Base-by-base conservation (phyloP, 345 rosid species). In the Pseudoturritis turrita region DNA sequence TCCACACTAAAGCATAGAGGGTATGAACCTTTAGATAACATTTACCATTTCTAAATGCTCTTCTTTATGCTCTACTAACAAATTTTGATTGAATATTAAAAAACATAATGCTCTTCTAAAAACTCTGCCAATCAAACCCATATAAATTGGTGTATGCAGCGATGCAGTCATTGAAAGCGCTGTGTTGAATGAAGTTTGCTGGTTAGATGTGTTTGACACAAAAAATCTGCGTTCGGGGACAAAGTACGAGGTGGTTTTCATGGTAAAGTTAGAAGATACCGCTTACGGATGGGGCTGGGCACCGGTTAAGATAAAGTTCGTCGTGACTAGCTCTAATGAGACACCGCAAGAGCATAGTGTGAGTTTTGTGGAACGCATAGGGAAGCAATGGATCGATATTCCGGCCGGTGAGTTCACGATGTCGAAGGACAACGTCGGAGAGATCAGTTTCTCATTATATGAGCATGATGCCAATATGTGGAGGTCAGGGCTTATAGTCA, bases 401-500 rank as follows among this genome's bases (percentile, higher is more conserved):
- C 73, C 66, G 8, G 81, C 57, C 9, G 88, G 83, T 1, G 86
- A 83, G 72, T 60, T 82, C 7, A 50, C 5, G 19, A 54, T 82
- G 35, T 64, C 82, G 5, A 35, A 64, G 0, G 65, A 58, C 6
- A 58, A 54, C 64, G 70, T 19, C 0, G 81, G 85, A 55, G 73
- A 56, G 43, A 74, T 85, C 26, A 85, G 81, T 61, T 59, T 83
- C 57, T 79, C 80, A 6, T 41, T 83, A 79, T 66, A 62, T 40
- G 92, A 88, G 62, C 50, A 44, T 10, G 71, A 80, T 33, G 79
- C 73, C 1, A 75, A 78, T 61, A 23, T 19, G 41, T 3, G 86
- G 93, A 86, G 81, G 78, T 54, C 46, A 6, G 87, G 90, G 17
- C 80, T 86, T 7, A 29, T 68, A 1, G n/a, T 88, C 62, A 86